phyloP scores from a whole-genome alignment of 345 rosid species.

The Lenwebbia sp. region DNA sequence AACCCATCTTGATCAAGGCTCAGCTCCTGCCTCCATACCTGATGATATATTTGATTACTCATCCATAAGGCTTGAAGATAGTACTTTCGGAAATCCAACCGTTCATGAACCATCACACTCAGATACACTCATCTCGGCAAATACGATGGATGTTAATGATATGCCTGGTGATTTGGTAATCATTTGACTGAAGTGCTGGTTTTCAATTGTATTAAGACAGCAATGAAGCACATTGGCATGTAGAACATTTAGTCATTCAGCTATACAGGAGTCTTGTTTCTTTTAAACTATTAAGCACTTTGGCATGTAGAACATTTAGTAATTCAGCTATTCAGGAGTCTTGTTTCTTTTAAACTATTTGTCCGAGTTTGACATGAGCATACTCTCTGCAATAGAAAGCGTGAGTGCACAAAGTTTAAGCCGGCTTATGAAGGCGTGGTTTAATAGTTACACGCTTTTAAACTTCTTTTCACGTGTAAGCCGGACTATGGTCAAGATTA shows the following conservation, averaged over 20 bases:
- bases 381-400: not conserved
- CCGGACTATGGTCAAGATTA: not conserved
- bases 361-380: not conserved
- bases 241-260: not conserved
- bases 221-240: not conserved
- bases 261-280: not conserved
- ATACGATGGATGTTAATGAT: constrained; percentile 8
- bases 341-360: not conserved
- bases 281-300: not conserved
- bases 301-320: not conserved
- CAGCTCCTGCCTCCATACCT: constrained; percentile 23
- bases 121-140: constrained; percentile 5
- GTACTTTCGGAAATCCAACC: constrained; percentile 6
- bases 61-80: constrained; percentile 15
- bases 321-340: not conserved
- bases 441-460: not conserved
- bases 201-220: not conserved
- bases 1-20: constrained; percentile 13
- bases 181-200: not conserved
- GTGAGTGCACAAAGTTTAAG: not conserved
- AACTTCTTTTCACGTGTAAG: not conserved
- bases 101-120: constrained; percentile 13
- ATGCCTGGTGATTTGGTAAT: constrained; percentile 25
- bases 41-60: constrained; percentile 24
- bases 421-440: not conserved